Conservation (phyloP, 345 rosid genomes). For the Aethionema arabicum region DNA sequence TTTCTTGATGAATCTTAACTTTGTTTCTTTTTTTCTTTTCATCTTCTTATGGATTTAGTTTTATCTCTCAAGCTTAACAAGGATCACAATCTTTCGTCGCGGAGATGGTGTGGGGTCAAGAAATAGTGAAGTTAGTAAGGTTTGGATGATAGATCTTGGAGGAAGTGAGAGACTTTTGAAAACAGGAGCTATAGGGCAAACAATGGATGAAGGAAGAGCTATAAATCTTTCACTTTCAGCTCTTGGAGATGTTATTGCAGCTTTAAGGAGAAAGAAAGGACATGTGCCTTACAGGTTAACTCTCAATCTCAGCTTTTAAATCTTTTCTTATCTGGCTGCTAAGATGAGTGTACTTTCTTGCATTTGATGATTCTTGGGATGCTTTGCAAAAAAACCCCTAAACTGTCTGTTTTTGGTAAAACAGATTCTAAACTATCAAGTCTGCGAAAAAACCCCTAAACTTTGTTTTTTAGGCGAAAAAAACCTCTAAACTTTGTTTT, state of each 20-base stretch:
- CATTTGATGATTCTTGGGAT: too few species aligned
- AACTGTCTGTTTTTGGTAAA: too few species aligned
- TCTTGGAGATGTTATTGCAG: constrained; percentile 90
- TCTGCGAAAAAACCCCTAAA: too few species aligned
- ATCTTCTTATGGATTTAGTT: constrained; percentile 55
- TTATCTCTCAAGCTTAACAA: constrained; percentile 71
- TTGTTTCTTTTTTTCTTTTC: constrained; percentile 24
- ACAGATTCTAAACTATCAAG: too few species aligned
- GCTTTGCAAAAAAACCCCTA: too few species aligned
- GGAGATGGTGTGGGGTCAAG: constrained; percentile 54
- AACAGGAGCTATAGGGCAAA: constrained; percentile 80
- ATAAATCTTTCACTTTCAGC: constrained; percentile 96
- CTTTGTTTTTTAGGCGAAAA: too few species aligned
- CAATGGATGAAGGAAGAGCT: constrained; percentile 84
- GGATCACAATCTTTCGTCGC: constrained; percentile 65
- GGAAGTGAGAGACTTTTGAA: constrained; percentile 89
- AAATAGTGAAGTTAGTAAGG: constrained; percentile 71
- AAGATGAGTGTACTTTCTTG: too few species aligned
- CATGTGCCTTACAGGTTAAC: constrained; percentile 94
- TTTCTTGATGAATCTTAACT: constrained; percentile 28
- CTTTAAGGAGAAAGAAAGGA: constrained; percentile 74
- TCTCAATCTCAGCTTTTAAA: constrained; percentile 37
- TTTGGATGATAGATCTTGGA: constrained; percentile 98
- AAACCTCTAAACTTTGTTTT: too few species aligned
- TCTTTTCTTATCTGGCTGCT: constrained; percentile 14